Evolutionary conservation across 352 stramenopile genomes (phyloP), one percentile per base, ranked within the genome.

Genomic region (Chrysophaeum taylorii): DNA sequence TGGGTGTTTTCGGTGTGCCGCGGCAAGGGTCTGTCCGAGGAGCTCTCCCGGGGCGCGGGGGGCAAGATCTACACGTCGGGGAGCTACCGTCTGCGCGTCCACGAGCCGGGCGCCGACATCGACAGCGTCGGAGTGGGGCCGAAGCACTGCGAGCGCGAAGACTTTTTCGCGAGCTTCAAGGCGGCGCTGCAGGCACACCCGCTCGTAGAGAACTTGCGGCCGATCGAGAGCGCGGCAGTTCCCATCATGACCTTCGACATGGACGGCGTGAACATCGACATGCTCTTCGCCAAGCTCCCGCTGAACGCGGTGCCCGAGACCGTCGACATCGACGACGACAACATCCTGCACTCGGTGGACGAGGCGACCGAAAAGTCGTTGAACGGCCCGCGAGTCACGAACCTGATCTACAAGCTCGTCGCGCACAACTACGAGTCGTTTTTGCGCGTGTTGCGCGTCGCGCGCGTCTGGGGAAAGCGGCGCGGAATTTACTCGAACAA

Each of bases 211-310:
- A 87, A 91, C 70, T 84, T 92, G 54, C 84, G 90, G 27, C 78
- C 84, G 0, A 83, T 92, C 15, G 83, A 89, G 75, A 80, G 73
- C 39, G 92, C 93, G 0, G 86, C 94, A 23, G 93, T 99, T 66
- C 94, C 94, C 0, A 96, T 98, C 74, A 85, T 98, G 54, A 98
- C 94, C 21, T 98, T 99, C 75, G 93, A 98, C 82, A 97, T 96
- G 75, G 91, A 98, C 74, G 93, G 95, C 64, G 94, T 99, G 74
- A 97, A 98, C 74, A 98, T 99, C 72, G 95, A 99, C 85, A 79
- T 99, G 25, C 85, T 98, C 63, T 98, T 98, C 78, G 93, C 93
- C 16, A 89, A 93, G 45, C 73, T 98, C 23, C 92, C 93, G 60
- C 79, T 88, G 62, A 92, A 92, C 45, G 86, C 84, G 29, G 92